Base-by-base conservation (phyloP, 2,329 filamentous ascomycete species). In the Emmonsia crescens region DNA sequence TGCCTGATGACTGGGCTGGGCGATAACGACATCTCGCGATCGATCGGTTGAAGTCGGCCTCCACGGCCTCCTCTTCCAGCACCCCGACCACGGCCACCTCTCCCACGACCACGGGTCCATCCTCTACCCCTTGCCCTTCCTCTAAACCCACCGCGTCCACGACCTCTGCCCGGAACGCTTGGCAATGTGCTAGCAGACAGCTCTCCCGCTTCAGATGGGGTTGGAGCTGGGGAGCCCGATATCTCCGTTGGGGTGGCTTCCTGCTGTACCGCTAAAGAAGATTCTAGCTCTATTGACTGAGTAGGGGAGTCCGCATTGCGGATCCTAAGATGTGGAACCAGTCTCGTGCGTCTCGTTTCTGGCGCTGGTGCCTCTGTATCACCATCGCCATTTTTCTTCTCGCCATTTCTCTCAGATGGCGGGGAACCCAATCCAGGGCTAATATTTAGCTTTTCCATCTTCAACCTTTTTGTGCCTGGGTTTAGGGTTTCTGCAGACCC, bases 1-100 rank as follows among this genome's bases (percentile, higher is more conserved):
- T 72, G 70, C 64, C 75, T 69, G 46, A 75, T 71, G 46, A 71
- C 66, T 61, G 71, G 70, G 64, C 68, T 72, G 5, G 73, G 73
- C 2, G 73, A 74, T 19, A 74, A 72, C 19, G 74, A 73, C 31
- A 61, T 56, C 27, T 66, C 66, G 27, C 67, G 66, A 44, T 75
- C 73, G 44, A 68, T 69, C n/a, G 68, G 69, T 21, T 69, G 68
- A 38, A 69, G 69, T 56, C 68, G 63, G 40, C 66, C 64, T 31
- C 67, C 69, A 54, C 69, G 70, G 46, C 71, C 73, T 58, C 70
- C 72, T 60, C 69, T 66, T 21, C 67, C 31, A 71, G 73, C 24
- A 71, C 72, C 51, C 54, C 68, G 64, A 24, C 64, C 63, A 29
- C 67, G 69, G 46, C 72, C 68, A 29, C 70, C 71, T 44, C 73